phyloP scores from a whole-genome alignment of 176 grass and related monocot genomes.

The Carex cristatella region DNA sequence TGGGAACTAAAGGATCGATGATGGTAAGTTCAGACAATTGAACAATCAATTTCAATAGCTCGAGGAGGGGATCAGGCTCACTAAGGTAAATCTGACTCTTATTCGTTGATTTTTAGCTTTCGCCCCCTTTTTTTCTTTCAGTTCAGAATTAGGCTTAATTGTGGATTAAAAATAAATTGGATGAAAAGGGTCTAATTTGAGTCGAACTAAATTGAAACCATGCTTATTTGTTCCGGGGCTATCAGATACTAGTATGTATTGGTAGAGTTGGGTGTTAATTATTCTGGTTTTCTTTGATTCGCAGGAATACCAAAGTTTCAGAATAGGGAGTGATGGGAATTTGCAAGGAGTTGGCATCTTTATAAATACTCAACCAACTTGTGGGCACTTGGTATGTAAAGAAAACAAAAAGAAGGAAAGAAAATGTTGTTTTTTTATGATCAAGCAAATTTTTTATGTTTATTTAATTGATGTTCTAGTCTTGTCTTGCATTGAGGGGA shows the following conservation, averaged over 20 bases:
- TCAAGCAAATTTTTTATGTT: neutral
- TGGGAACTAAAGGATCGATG: too few species aligned
- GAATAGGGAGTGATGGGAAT: slow-evolving; percentile 82
- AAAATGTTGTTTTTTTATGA: slow-evolving; percentile 10
- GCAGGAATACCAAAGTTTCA: slow-evolving; percentile 96
- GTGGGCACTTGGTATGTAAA: slow-evolving; percentile 56
- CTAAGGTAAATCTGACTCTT: too few species aligned
- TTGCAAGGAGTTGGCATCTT: slow-evolving; percentile 88
- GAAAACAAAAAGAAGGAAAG: neutral
- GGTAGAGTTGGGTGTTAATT: neutral
- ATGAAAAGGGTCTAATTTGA: neutral
- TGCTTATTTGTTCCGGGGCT: neutral
- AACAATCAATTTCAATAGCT: too few species aligned
- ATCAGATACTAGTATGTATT: neutral
- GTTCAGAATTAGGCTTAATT: neutral
- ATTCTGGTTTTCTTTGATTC: slow-evolving; percentile 17
- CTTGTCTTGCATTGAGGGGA: slow-evolving; percentile 81
- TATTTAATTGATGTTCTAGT: slow-evolving; percentile 35
- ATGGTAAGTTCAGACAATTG: too few species aligned
- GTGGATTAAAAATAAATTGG: neutral
- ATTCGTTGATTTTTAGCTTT: too few species aligned
- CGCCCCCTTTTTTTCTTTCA: too few species aligned
- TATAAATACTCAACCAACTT: slow-evolving; percentile 75
- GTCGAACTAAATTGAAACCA: neutral
- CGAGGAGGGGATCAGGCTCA: too few species aligned